Percentiles rank a stretch among this genome's conserved stretches.
Conservation (phyloP, 495 filamentous ascomycete species). For the Poronia punctata region DNA sequence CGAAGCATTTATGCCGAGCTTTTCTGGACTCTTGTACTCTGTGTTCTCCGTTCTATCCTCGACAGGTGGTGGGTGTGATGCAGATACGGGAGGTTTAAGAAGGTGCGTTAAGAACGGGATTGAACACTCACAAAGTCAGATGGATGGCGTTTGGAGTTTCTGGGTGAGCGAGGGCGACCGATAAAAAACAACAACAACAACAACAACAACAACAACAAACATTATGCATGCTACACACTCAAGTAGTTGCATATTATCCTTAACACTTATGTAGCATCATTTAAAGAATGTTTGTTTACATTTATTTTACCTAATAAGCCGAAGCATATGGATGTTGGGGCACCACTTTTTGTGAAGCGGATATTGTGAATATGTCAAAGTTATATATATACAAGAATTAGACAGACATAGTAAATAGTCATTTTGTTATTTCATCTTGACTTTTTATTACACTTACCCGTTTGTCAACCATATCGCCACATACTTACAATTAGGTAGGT, state of each 20-base stretch:
- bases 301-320: neutral
- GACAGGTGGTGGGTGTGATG: neutral
- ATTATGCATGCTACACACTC: too few species aligned
- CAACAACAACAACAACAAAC: constrained; percentile 5
- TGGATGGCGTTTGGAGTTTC: constrained; percentile 9
- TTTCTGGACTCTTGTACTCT: too few species aligned
- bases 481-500: too few species aligned
- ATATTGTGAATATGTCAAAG: too few species aligned
- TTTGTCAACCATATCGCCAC: too few species aligned
- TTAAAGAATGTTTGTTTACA: constrained; percentile 2
- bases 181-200: neutral
- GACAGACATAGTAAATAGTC: too few species aligned
- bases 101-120: constrained; percentile 4
- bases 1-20: neutral
- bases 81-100: constrained; percentile 2
- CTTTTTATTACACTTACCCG: too few species aligned
- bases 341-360: too few species aligned
- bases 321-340: too few species aligned
- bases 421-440: too few species aligned
- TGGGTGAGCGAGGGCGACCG: neutral
- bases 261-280: constrained; percentile 10
- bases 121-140: constrained; percentile 5
- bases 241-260: constrained; percentile 6
- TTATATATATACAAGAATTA: too few species aligned
- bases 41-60: neutral